Base-by-base conservation (phyloP, 1,284 basidiomycete species). In the Cryptococcus sp. region DNA sequence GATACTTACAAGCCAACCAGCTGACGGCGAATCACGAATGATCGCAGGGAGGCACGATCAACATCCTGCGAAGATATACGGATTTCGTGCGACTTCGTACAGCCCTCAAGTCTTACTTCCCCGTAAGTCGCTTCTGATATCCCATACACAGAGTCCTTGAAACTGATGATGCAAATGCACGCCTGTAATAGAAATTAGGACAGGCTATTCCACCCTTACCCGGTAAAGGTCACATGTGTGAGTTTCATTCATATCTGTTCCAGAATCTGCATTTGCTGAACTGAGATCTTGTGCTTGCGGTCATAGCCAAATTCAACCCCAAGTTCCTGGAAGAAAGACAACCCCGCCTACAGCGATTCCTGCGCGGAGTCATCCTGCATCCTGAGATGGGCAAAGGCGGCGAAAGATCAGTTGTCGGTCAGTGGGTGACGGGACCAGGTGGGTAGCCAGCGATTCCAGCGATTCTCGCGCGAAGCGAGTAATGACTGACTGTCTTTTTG, bases 151-250 rank as follows among this genome's bases (percentile, higher is more conserved):
- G 13, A 4, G 2, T 2, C 29, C 29, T 34, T 34, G 29, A 34
- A 10, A 34, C 29, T 34, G 29, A 34, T 29, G 10, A 2, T 13
- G 29, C 5, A n/a, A n/a, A 34, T 34, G 29, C 29, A 34, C 29
- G 29, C 29, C 4, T 5, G 13, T 34, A 34, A 13, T 51, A 75
- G 72, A 52, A 70, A 45, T 57, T 76, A 3, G 39, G 55, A 26
- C 44, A 61, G 19, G 65, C 72, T 11, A 76, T 76, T 17, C 74
- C 74, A 1, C 52, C 52, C 2, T 49, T 76, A 38, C 74, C 74
- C 5, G 71, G 73, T 7, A 76, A 75, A 65, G 67, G 68, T n/a
- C 74, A 76, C 55, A 73, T 76, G 62, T 61, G 74, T 72, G 46
- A 49, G 70, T 63, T 23, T 46, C 11, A 19, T n/a, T n/a, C n/a